Evolutionary conservation across 192 early-diverging fungal species (phyloP).

Genomic region (Backusella tarrabulga): DNA sequence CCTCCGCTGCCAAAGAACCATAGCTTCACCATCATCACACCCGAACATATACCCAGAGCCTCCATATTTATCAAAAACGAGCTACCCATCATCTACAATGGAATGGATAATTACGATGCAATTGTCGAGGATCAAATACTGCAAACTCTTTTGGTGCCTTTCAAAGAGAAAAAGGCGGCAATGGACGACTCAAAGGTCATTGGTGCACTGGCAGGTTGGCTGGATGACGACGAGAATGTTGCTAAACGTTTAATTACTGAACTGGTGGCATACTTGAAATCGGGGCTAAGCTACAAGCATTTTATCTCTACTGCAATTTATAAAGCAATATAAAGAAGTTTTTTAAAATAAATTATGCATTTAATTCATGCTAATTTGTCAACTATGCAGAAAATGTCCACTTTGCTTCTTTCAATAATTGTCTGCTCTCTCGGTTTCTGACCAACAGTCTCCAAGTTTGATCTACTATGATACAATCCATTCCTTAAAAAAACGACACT

Average conservation of each 20-base stretch:
- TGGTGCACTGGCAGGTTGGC: conserved; percentile 12
- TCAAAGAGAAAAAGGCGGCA: neutral
- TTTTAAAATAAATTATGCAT: too few species aligned
- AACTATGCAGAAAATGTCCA: too few species aligned
- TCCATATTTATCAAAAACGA: neutral
- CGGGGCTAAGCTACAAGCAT: neutral
- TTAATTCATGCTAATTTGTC: too few species aligned
- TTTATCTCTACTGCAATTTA: neutral
- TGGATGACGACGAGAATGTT: conserved; percentile 4
- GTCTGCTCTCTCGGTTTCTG: too few species aligned
- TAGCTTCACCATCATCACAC: conserved; percentile 6
- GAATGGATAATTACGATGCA: conserved; percentile 17
- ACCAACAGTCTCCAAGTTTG: too few species aligned
- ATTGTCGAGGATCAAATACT: conserved; percentile 11
- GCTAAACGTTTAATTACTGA: conserved; percentile 13
- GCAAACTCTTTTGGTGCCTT: conserved; percentile 13
- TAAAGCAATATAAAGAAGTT: neutral
- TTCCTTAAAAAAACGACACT: too few species aligned
- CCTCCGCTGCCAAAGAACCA: neutral
- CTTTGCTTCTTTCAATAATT: too few species aligned
- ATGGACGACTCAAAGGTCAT: conserved; percentile 16
- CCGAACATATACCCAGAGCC: conserved; percentile 21
- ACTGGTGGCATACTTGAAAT: conserved; percentile 13
- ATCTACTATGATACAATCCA: too few species aligned
- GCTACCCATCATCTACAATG: neutral